Evolutionary conservation across 2,329 filamentous ascomycete species (phyloP).

Genomic region (Beauveria sp.): DNA sequence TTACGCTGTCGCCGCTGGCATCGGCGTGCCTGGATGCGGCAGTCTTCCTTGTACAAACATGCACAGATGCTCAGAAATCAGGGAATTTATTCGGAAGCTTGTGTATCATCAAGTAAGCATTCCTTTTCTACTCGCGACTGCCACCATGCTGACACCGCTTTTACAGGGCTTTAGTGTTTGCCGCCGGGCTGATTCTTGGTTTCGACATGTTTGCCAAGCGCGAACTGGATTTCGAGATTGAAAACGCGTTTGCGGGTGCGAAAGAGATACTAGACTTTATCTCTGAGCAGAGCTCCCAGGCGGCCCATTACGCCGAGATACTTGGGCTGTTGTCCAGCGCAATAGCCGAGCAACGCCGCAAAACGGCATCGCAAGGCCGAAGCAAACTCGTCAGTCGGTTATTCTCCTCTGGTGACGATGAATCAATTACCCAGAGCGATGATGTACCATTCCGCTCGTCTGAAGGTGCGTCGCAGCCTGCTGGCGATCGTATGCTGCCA

Average conservation of each 20-base stretch:
- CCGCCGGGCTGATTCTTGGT: slow-evolving; percentile 48
- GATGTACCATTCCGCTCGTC: not conserved
- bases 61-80: slow-evolving; percentile 37
- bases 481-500: not conserved
- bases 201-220: slow-evolving; percentile 47
- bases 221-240: slow-evolving; percentile 35
- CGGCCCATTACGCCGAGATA: slow-evolving; percentile 50
- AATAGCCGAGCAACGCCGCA: slow-evolving; percentile 31
- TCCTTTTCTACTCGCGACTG: not conserved
- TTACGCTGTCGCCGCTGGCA: slow-evolving; percentile 32
- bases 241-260: slow-evolving; percentile 42
- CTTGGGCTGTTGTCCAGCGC: slow-evolving; percentile 39
- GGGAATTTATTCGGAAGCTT: slow-evolving; percentile 44
- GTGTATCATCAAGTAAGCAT: slow-evolving; percentile 49
- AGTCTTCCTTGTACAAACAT: slow-evolving; percentile 47
- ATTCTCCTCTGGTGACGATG: slow-evolving; percentile 14
- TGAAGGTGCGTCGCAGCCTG: not conserved
- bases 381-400: slow-evolving; percentile 23
- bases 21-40: slow-evolving; percentile 49
- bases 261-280: slow-evolving; percentile 42
- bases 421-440: not conserved
- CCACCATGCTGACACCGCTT: not conserved
- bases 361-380: slow-evolving; percentile 16
- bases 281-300: slow-evolving; percentile 44
- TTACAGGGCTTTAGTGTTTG: slow-evolving; percentile 45